These are phyloP conservation scores for Xylaria longipes DNA, from an alignment of 495 filamentous ascomycete species.

Conservation along the genomic window DNA sequence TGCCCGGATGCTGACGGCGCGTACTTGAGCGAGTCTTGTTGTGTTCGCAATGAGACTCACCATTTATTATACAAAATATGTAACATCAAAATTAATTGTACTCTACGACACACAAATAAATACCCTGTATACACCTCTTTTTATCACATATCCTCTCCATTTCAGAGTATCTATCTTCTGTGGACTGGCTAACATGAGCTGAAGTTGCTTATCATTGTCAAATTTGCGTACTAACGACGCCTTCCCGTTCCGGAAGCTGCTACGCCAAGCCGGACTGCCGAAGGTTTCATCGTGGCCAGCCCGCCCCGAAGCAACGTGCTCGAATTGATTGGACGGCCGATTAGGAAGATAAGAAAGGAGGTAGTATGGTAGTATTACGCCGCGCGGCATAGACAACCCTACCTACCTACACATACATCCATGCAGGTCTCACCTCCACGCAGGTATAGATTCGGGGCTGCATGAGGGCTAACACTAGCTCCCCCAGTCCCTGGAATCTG, in stretches of 20 bases:
- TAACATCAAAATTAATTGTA: neutral
- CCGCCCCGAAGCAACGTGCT: conserved; percentile 7
- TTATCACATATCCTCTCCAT: neutral
- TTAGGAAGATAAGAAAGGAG: neutral
- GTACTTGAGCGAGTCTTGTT: neutral
- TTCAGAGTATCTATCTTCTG: neutral
- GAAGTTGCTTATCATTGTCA: conserved; percentile 2
- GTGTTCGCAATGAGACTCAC: neutral
- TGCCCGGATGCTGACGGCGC: neutral
- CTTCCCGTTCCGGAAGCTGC: conserved; percentile 24
- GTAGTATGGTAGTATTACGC: neutral
- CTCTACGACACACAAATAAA: neutral
- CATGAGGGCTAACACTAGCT: neutral
- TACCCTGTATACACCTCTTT: conserved; percentile 2
- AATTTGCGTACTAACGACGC: neutral
- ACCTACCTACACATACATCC: neutral
- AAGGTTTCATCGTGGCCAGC: conserved; percentile 1
- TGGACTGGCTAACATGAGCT: neutral
- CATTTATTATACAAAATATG: neutral
- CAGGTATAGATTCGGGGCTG: neutral
- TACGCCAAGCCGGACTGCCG: conserved; percentile 22
- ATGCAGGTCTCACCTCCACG: neutral
- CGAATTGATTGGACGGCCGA: conserved; percentile 8
- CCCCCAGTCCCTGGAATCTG: neutral
- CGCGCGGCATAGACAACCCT: neutral